These are phyloP conservation scores for Benincasa hispida DNA, from an alignment of 306 rosid species.

Conservation along the genomic window DNA sequence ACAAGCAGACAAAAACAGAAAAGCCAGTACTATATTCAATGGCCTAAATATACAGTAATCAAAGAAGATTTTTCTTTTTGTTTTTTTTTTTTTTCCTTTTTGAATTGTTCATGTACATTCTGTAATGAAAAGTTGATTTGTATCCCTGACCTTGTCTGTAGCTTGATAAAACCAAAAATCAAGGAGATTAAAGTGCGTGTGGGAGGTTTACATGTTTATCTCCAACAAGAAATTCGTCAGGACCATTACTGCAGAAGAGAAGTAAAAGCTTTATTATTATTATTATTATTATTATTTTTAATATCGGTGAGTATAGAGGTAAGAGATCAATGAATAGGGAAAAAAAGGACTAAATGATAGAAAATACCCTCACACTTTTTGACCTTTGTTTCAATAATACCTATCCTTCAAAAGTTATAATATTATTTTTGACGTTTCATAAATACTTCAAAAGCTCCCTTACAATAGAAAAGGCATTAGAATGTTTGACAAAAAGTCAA, in stretches of 20 bases:
- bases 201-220: slow-evolving; percentile 46
- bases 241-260: slow-evolving; percentile 41
- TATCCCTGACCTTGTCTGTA: background rate
- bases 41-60: background rate
- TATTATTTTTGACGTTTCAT: too few species aligned
- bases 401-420: too few species aligned
- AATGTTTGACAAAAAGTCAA: too few species aligned
- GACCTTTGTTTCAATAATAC: too few species aligned
- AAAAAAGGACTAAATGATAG: too few species aligned
- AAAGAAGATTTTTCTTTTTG: background rate
- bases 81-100: background rate
- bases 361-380: too few species aligned
- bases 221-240: slow-evolving; percentile 43
- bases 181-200: slow-evolving; percentile 27
- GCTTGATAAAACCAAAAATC: background rate
- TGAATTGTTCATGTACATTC: background rate
- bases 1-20: background rate
- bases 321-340: too few species aligned
- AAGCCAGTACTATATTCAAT: background rate
- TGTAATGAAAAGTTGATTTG: background rate
- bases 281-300: too few species aligned
- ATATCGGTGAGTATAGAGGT: too few species aligned
- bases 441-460: too few species aligned
- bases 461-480: too few species aligned
- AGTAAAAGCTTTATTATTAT: too few species aligned